Evolutionary conservation across 2,329 filamentous ascomycete species (phyloP).

Genomic region (Colletotrichum eremochloae): DNA sequence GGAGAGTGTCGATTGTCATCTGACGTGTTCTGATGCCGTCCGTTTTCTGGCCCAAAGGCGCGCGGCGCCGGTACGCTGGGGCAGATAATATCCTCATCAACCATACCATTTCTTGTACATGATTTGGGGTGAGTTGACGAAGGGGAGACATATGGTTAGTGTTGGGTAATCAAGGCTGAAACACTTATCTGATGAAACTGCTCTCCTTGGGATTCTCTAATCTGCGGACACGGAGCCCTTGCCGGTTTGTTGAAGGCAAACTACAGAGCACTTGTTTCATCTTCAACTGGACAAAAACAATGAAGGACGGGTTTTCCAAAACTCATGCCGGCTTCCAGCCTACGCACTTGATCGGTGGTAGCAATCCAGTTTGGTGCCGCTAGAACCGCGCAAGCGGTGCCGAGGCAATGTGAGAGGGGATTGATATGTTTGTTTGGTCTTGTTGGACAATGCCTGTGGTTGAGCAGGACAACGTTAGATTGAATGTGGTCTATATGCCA

Average conservation of each 20-base stretch:
- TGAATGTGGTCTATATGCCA: not conserved
- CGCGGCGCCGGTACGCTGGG: not conserved
- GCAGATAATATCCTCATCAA: not conserved
- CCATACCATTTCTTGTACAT: not conserved
- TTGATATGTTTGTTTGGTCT: not conserved
- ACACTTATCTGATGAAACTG: conserved; percentile 26
- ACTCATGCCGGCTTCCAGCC: conserved; percentile 2
- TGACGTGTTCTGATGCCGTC: not conserved
- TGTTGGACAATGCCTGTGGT: not conserved
- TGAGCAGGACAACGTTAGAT: not conserved
- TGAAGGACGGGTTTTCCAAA: not conserved
- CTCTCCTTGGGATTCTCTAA: not conserved
- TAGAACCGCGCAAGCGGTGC: conserved; percentile 15
- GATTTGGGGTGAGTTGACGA: not conserved
- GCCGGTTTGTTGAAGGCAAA: not conserved
- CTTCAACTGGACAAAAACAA: not conserved
- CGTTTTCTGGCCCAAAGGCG: not conserved
- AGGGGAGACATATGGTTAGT: not conserved
- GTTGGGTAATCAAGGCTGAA: conserved; percentile 14
- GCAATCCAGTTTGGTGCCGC: not conserved
- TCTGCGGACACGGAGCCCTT: not conserved
- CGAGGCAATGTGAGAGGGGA: not conserved
- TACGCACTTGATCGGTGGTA: conserved; percentile 9
- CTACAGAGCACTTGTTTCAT: not conserved
- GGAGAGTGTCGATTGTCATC: not conserved